A percentile compares a stretch with the other conserved stretches of the same genome.
phyloP scores from a whole-genome alignment of 73 alveolate genomes.

The Stentor roeselii region DNA sequence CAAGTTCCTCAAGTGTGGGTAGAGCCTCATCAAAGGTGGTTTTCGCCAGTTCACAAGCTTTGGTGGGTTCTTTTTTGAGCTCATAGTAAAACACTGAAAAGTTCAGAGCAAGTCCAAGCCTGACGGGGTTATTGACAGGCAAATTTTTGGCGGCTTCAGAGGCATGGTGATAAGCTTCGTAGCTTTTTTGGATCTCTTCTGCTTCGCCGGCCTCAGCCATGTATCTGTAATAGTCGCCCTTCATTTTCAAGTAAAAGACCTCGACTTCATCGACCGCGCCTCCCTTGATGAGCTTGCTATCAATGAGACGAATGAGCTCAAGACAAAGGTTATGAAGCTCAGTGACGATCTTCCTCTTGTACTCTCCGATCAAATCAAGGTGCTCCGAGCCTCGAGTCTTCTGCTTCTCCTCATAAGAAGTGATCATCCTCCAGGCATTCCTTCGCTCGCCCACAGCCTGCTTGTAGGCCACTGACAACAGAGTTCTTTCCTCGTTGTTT shows the following conservation, averaged over 20 bases:
- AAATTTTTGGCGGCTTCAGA: conserved; percentile 47
- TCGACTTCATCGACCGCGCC: conserved; percentile 58
- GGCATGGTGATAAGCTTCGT: no score
- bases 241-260: conserved; percentile 68
- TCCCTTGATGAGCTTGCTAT: conserved; percentile 40
- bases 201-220: conserved; percentile 66
- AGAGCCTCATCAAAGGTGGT: conserved; percentile 47
- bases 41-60: conserved; percentile 63
- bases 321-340: conserved; percentile 61
- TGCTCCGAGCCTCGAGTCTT: conserved; percentile 52
- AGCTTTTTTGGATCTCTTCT: conserved; percentile 57
- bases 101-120: conserved; percentile 60
- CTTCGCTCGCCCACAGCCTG: conserved; percentile 46
- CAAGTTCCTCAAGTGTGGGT: conserved; percentile 54
- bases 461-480: conserved; percentile 58
- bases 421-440: conserved; percentile 55
- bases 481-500: conserved; percentile 66
- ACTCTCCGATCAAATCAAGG: conserved; percentile 40
- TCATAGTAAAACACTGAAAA: conserved; percentile 69
- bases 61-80: conserved; percentile 54
- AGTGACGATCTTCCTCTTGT: conserved; percentile 53
- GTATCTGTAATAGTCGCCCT: conserved; percentile 76
- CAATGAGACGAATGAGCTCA: conserved; percentile 51
- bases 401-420: conserved; percentile 67
- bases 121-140: conserved; percentile 59